Conservation (phyloP, 148 eudicot genomes). For the Nyssa sinensis region DNA sequence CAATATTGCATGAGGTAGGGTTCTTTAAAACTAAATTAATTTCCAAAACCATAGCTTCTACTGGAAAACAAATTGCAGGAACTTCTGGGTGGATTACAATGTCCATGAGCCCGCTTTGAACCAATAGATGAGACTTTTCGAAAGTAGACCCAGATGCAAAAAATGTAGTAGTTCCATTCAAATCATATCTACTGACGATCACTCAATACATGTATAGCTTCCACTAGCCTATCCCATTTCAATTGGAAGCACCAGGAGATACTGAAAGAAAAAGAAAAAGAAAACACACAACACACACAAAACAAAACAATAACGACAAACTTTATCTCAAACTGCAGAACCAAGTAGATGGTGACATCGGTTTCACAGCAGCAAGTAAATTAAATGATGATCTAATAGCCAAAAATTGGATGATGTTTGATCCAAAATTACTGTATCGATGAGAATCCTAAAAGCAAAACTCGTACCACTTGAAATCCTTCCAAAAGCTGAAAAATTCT, state of each 20-base stretch:
- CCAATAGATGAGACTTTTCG: not conserved
- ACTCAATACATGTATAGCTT: not conserved
- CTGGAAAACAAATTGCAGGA: not conserved
- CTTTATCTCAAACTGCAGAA: not conserved
- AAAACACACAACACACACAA: no score
- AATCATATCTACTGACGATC: not conserved
- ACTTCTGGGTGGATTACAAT: not conserved
- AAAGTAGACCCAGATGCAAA: not conserved
- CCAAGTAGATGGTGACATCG: not conserved
- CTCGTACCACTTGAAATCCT: not conserved
- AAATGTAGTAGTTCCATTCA: not conserved
- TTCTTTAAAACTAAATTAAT: no score
- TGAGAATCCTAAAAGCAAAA: not conserved
- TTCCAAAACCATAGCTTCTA: no score
- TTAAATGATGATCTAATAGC: not conserved
- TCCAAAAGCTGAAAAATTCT: no score
- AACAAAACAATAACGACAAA: not conserved
- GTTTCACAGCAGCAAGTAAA: not conserved
- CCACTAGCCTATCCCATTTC: no score
- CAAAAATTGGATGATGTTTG: not conserved
- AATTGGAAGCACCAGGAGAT: no score
- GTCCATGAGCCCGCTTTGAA: not conserved
- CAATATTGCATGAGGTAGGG: no score
- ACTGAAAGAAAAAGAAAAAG: no score
- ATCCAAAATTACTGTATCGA: no score